Evolutionary conservation across 1,284 basidiomycete species (phyloP), one percentile per base, ranked within the genome.

Genomic region (Fomitopsis palustris): DNA sequence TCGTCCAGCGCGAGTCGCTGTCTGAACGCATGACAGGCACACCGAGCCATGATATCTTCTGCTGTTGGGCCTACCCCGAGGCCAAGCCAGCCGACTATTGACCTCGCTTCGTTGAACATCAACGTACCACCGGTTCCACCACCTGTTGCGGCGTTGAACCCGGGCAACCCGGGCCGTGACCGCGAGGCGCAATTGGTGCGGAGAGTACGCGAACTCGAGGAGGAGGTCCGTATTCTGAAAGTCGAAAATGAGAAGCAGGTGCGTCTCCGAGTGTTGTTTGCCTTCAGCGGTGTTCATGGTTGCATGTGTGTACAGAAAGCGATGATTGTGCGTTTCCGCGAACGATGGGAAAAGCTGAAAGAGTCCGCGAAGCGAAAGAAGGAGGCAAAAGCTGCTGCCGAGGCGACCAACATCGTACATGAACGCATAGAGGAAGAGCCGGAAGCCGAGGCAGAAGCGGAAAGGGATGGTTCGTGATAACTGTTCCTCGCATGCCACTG

Each of bases 341-440:
- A 90, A 70, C 81, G 90, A 59, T 95, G 93, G 88, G 91, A 93
- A 67, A 93, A 92, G 71, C 77, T 96, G 62, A 95, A 95, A 71
- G 86, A 91, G 64, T 89, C 87, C 29, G 89, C 92, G 16, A 90
- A 87, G 70, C 86, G 87, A 59, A 95, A 95, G 77, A 92, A 92
- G 71, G 90, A 92, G 69, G 89, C 88, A 14, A 93, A 89, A 70
- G 82, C 81, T n/a, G 81, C 81, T 4, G 81, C 79, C 21, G 74
- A 77, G 33, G 75, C 76, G 9, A 77, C 77, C 38, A 69, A 77
- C 17, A 75, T 78, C 27, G 78, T 85, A 21, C 77, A 81, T 60
- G 86, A 90, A 60, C 78, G 81, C 54, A 92, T 92, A 57, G 81
- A 86, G 19, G 90, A 92, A 69, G 90, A 92, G 65, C 89, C 90